Conservation (phyloP, 257 asterid species). For the Thymus quinquecostatus region DNA sequence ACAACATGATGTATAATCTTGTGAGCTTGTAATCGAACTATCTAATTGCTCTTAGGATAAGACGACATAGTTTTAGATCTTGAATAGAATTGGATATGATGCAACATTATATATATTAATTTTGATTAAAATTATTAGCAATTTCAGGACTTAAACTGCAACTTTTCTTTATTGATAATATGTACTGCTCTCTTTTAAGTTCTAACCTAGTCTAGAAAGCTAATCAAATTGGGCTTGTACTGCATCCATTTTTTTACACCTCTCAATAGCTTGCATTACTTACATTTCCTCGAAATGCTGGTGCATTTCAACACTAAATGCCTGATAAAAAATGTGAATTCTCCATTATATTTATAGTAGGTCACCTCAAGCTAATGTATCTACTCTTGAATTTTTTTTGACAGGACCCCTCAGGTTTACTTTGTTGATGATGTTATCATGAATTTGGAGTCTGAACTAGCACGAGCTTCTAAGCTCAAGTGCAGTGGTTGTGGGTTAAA, state of each 20-base stretch:
- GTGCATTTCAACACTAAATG: background rate
- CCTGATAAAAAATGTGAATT: conserved; percentile 11
- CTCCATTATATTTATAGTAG: background rate
- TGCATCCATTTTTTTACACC: background rate
- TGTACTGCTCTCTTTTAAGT: background rate
- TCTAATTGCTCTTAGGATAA: too few species aligned
- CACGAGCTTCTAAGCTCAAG: conserved; percentile 90
- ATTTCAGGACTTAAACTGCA: too few species aligned
- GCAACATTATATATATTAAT: background rate
- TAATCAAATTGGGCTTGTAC: background rate
- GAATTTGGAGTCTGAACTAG: conserved; percentile 81
- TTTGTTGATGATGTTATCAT: conserved; percentile 63
- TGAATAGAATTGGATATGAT: too few species aligned
- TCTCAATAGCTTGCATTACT: conserved; percentile 5
- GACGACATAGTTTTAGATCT: too few species aligned
- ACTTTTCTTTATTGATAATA: background rate
- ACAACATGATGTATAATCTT: too few species aligned
- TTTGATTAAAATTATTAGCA: background rate
- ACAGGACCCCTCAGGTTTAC: conserved; percentile 89
- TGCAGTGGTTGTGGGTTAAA: conserved; percentile 85
- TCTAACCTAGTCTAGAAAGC: conserved; percentile 4
- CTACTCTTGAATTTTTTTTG: conserved; percentile 1
- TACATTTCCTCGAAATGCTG: conserved; percentile 9
- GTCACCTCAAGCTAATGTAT: conserved; percentile 23
- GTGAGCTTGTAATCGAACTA: too few species aligned